phyloP scores from a whole-genome alignment of 2,329 filamentous ascomycete species.

The Lasiodiplodia theobromae region DNA sequence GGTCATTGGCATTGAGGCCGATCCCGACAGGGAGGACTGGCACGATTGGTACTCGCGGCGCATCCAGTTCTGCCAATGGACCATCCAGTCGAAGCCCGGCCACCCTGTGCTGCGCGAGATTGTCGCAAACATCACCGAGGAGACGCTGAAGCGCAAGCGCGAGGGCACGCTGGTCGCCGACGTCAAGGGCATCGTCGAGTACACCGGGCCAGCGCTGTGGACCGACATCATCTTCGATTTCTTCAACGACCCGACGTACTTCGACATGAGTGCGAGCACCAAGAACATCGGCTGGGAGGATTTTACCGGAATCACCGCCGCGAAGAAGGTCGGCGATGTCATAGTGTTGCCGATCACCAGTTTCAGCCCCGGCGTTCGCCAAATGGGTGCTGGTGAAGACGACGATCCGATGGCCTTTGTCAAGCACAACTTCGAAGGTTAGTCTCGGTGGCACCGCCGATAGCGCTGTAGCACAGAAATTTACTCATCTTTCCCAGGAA shows the following conservation, averaged over 20 bases:
- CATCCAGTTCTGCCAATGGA: slow-evolving; percentile 99
- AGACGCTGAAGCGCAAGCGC: slow-evolving; percentile 77
- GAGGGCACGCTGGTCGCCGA: slow-evolving; percentile 69
- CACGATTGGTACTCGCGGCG: slow-evolving; percentile 92
- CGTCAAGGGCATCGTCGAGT: slow-evolving; percentile 84
- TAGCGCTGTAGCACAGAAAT: not conserved
- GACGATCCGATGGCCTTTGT: slow-evolving; percentile 98
- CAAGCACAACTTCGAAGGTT: slow-evolving; percentile 95
- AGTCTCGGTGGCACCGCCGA: slow-evolving; percentile 38
- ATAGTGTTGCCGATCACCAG: slow-evolving; percentile 94
- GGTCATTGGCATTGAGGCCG: slow-evolving; percentile 93
- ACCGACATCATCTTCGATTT: slow-evolving; percentile 91
- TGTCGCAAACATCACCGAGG: slow-evolving; percentile 83
- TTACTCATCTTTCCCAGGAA: slow-evolving; percentile 57
- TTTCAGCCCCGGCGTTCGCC: slow-evolving; percentile 92
- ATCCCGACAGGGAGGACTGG: slow-evolving; percentile 93
- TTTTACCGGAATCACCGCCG: slow-evolving; percentile 84
- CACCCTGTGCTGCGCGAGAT: slow-evolving; percentile 91
- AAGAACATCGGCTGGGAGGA: slow-evolving; percentile 83
- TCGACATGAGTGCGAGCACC: slow-evolving; percentile 75
- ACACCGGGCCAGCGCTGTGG: slow-evolving; percentile 93
- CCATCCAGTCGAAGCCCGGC: slow-evolving; percentile 92
- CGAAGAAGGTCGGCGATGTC: slow-evolving; percentile 91
- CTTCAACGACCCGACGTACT: slow-evolving; percentile 90
- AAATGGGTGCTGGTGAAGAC: slow-evolving; percentile 88